Evolutionary conservation across 331 rosid genomes (phyloP).

Genomic region (Prunus yedoensis): DNA sequence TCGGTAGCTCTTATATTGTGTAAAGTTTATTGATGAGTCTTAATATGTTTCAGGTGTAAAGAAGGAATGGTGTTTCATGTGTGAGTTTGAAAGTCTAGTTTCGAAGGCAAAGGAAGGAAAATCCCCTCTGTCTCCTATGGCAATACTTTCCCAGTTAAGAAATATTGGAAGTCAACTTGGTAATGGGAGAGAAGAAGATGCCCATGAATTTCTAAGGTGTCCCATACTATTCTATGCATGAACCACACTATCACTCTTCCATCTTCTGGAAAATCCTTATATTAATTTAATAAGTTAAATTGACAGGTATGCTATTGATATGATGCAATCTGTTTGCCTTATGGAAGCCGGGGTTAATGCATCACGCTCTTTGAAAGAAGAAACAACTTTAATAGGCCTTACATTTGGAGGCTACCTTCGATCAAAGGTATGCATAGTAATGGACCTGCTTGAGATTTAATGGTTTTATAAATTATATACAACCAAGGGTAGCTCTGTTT

Average conservation of each 20-base stretch:
- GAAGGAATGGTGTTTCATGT: conserved; percentile 77
- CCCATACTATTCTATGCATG: conserved; percentile 2
- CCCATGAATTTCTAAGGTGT: conserved; percentile 92
- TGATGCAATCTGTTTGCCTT: conserved; percentile 85
- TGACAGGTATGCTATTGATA: conserved; percentile 77
- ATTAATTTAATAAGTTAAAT: conserved; percentile 1
- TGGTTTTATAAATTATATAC: not conserved
- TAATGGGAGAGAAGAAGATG: conserved; percentile 94
- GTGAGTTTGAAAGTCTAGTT: conserved; percentile 83
- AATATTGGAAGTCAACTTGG: conserved; percentile 81
- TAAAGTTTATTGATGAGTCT: conserved; percentile 19
- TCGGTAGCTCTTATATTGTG: conserved; percentile 13
- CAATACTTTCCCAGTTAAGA: conserved; percentile 72
- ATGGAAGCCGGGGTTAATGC: conserved; percentile 57
- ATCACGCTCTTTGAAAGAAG: conserved; percentile 59
- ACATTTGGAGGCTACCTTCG: conserved; percentile 95
- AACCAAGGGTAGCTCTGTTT: not conserved
- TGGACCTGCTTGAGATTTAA: not conserved
- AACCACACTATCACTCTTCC: conserved; percentile 17
- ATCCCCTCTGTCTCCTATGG: conserved; percentile 69
- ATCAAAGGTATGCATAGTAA: conserved; percentile 58
- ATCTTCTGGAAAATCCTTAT: conserved; percentile 17
- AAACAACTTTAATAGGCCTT: conserved; percentile 75
- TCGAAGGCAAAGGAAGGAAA: conserved; percentile 65
- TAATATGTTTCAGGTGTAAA: conserved; percentile 57